phyloP scores from a whole-genome alignment of 176 grass and related monocot species.

The Avena insularis region DNA sequence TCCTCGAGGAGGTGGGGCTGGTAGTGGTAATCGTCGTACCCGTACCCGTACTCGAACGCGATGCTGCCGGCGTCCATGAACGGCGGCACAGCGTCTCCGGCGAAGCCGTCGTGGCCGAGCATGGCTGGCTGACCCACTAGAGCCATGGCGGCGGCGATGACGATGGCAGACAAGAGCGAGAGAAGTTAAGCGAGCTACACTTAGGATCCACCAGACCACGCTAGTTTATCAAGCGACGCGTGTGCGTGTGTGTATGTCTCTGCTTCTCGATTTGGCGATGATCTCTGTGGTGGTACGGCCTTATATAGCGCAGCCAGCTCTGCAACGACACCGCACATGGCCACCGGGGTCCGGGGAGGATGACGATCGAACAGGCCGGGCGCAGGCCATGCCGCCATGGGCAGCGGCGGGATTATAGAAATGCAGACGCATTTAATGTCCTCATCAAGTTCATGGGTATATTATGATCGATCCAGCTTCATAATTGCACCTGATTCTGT shows the following conservation, averaged over 20 bases:
- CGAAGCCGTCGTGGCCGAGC: background rate
- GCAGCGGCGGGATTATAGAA: constrained; percentile 17
- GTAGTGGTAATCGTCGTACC: background rate
- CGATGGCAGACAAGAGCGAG: too few species aligned
- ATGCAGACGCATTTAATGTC: constrained; percentile 25
- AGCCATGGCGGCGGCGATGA: background rate
- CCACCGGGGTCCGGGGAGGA: background rate
- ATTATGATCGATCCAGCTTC: background rate
- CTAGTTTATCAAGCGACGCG: background rate
- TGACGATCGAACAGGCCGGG: constrained; percentile 4
- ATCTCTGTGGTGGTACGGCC: background rate
- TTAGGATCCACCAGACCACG: background rate
- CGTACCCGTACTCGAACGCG: background rate
- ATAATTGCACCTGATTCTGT: background rate
- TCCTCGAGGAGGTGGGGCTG: constrained; percentile 8
- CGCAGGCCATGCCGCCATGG: background rate
- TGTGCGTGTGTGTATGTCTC: background rate
- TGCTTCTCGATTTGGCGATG: background rate
- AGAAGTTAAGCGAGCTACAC: background rate
- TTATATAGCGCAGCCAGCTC: constrained; percentile 19
- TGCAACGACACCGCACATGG: constrained; percentile 31
- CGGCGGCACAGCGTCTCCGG: background rate
- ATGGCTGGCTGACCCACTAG: background rate
- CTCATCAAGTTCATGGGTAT: background rate
- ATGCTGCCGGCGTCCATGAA: background rate